A percentile compares a stretch with the other conserved stretches of the same genome.
phyloP scores from a whole-genome alignment of 176 grass and related monocot species.

The Aegilops speltoides region DNA sequence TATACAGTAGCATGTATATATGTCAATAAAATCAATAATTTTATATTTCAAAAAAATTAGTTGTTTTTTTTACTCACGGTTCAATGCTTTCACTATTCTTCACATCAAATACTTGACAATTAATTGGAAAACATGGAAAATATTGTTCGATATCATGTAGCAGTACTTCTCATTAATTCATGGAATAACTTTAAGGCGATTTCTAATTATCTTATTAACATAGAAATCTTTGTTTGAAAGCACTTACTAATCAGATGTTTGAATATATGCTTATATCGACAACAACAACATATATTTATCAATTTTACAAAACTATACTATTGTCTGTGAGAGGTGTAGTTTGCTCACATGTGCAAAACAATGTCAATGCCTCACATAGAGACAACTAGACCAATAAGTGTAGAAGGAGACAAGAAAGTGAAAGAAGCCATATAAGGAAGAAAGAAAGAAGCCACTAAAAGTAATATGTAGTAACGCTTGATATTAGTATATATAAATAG shows the following conservation, averaged over 20 bases:
- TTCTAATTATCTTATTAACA: background rate
- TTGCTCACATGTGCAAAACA: background rate
- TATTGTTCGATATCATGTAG: background rate
- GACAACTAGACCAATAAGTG: background rate
- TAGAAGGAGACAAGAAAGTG: background rate
- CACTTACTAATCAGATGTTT: background rate
- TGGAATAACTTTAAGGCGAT: background rate
- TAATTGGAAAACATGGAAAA: background rate
- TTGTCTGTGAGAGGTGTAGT: background rate
- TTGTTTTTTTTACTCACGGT: background rate
- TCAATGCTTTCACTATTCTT: background rate
- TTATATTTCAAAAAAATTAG: background rate
- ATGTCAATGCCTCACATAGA: background rate
- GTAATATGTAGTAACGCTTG: background rate
- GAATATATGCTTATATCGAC: background rate
- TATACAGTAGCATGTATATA: background rate
- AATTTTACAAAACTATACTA: background rate
- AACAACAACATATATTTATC: background rate
- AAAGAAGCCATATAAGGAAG: background rate
- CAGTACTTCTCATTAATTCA: background rate
- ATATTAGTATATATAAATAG: background rate
- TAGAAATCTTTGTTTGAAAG: background rate
- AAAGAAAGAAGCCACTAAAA: background rate
- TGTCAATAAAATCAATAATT: background rate
- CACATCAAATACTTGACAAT: background rate